These are phyloP conservation scores for Magnusiomyces fungicola DNA, from an alignment of 1,139 yeast genomes.

Conservation along the genomic window DNA sequence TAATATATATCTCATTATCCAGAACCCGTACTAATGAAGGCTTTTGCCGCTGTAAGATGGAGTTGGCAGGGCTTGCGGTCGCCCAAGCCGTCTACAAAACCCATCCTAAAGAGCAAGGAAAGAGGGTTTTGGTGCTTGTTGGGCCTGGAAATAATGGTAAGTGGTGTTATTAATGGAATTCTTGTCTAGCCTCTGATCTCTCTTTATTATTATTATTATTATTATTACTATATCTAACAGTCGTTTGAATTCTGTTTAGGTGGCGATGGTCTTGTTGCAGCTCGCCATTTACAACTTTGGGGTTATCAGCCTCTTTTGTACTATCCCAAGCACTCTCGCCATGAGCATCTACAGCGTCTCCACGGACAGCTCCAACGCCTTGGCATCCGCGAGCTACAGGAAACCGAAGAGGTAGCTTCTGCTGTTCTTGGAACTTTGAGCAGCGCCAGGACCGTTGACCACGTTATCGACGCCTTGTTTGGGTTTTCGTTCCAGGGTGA, in stretches of 20 bases:
- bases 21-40: too few relatives aligned
- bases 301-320: slow-evolving; percentile 64
- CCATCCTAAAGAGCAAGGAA: slow-evolving; percentile 39
- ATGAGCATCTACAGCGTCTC: slow-evolving; percentile 36
- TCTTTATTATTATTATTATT: not conserved
- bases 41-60: too few relatives aligned
- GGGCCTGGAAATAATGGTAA: slow-evolving; percentile 92
- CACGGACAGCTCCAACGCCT: slow-evolving; percentile 54
- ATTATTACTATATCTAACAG: not conserved
- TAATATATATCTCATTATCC: slow-evolving; percentile 19
- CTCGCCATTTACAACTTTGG: slow-evolving; percentile 77
- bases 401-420: slow-evolving; percentile 30
- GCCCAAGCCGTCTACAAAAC: slow-evolving; percentile 74
- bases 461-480: slow-evolving; percentile 75
- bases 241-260: slow-evolving; percentile 33
- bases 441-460: slow-evolving; percentile 33
- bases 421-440: slow-evolving; percentile 18
- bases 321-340: slow-evolving; percentile 36
- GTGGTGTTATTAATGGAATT: too few relatives aligned
- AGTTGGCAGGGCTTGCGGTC: slow-evolving; percentile 88
- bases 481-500: slow-evolving; percentile 95
- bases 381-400: slow-evolving; percentile 39
- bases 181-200: too few relatives aligned
- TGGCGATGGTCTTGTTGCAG: slow-evolving; percentile 95
- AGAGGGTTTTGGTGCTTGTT: slow-evolving; percentile 59